Base-by-base conservation (phyloP, 768 basidiomycete species). In the Tricholoma flavovirens region DNA sequence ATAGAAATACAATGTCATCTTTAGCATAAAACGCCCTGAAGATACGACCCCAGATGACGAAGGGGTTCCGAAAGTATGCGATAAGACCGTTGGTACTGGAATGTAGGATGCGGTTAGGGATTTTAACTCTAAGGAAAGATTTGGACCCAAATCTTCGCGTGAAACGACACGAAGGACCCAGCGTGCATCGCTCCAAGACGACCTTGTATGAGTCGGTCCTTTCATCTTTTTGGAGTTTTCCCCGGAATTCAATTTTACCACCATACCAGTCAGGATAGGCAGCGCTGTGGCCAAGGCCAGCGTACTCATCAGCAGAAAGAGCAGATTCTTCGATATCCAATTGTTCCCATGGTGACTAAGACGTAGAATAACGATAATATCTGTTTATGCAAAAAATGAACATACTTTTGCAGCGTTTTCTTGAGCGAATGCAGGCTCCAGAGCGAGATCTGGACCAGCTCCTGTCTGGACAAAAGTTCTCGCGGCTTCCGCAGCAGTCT, bases 1-100 rank as follows among this genome's bases (percentile, higher is more conserved):
- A 66, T 7, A 83, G 70, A 59, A 85, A 86, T 0, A 83, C 77
- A 38, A 67, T 81, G 11, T 71, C 65, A 10, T 88, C 84, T 62
- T 87, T 87, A 2, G 78, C 76, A 59, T 73, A 83, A 60, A 85
- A 87, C 0, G 83, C 76, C 0, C 83, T 75, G 64, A 79, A 88
- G 1, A 88, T 76, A 0, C 69, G 60, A 0, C 77, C 77, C 58
- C 76, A 77, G 15, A 90, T 61, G 17, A 88, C 62, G 45, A 87
- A 75, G 0, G 82, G 79, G 33, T 76, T 71, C 9, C 65, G 60
- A 51, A 86, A 74, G 54, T 76, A 83, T 0, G 68, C 54, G n/a
- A 70, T 51, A 0, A 84, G 66, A 14, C 60, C 55, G 1, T 71
- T 64, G 5, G 68, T 57, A 8, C 63, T 55, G 14, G 63, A 67